Base-by-base conservation (phyloP, 2,329 filamentous ascomycete genomes). In the Fusarium staphyleae region DNA sequence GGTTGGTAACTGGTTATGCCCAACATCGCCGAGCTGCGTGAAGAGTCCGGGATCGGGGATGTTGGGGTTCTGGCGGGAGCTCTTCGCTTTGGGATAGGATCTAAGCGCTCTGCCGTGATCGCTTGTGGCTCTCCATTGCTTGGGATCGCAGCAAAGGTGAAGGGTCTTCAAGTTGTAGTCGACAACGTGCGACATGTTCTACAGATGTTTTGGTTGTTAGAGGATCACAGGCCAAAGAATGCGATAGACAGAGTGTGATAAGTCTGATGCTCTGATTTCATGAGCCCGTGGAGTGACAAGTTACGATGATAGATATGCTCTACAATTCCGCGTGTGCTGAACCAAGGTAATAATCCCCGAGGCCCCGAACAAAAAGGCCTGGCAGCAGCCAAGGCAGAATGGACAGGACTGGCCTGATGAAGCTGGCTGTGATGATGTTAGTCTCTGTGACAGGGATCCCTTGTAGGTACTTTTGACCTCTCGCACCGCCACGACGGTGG, bases 161-260 rank as follows among this genome's bases (percentile, higher is more conserved):
- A 63, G 60, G 12, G 40, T 28, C 3, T 22, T 35, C n/a, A 41
- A 14, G 9, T 63, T 52, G 7, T 53, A 51, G 15, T 46, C 49
- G 52, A 63, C 48, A 11, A 63, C 16, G 11, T 63, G 53, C 3
- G 60, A 62, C 59, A 62, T 62, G 29, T n/a, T 30, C 4, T 28
- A 28, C 6, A 34, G 32, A 8, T 28, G 22, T 40, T n/a, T 9
- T 10, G 4, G 5, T 11, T 29, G 9, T 28, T 28, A 11, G 6
- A 6, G 24, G 11, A 6, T 6, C 24, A 28, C 6, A 28, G 24
- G 24, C 6, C 24, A 11, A 28, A 28, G n/a, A n/a, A n/a, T n/a
- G 19, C 19, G 19, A 22, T 24, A 5, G 22, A 8, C 9, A 24
- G 9, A 24, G 7, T 9, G 8, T 6, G 9, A 4, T 9, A 24